Conservation (phyloP, 1,284 basidiomycete genomes). For the Pseudozyma thailandica region DNA sequence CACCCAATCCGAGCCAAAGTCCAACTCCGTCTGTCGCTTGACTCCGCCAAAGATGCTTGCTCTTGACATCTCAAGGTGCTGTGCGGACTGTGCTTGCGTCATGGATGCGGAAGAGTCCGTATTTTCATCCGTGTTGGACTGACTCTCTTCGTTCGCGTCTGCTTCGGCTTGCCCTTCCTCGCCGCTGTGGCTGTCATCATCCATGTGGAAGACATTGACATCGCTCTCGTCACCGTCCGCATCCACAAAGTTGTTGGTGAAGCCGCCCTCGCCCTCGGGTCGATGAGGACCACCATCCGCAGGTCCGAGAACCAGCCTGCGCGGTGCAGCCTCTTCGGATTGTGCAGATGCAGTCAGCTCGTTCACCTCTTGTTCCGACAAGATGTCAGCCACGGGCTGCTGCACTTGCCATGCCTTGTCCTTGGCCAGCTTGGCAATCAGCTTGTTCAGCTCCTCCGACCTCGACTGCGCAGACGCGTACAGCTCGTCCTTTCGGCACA, state of each 20-base stretch:
- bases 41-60: slow-evolving; percentile 32
- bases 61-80: slow-evolving; percentile 41
- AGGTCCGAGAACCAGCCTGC: slow-evolving; percentile 60
- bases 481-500: slow-evolving; percentile 68
- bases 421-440: slow-evolving; percentile 51
- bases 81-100: slow-evolving; percentile 27
- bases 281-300: slow-evolving; percentile 54
- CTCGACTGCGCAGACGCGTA: slow-evolving; percentile 60
- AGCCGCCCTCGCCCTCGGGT: slow-evolving; percentile 34
- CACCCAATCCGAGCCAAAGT: slow-evolving; percentile 32
- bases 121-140: slow-evolving; percentile 2
- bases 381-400: slow-evolving; percentile 38
- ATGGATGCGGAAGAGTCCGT: slow-evolving; percentile 3
- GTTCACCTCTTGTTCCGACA: slow-evolving; percentile 33
- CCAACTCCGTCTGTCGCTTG: slow-evolving; percentile 22
- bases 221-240: slow-evolving; percentile 30
- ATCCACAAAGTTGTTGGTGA: slow-evolving; percentile 31
- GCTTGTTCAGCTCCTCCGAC: slow-evolving; percentile 40
- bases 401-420: slow-evolving; percentile 60
- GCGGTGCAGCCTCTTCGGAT: slow-evolving; percentile 9
- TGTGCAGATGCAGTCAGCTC: slow-evolving; percentile 2
- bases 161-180: slow-evolving; percentile 17
- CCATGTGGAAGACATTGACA: slow-evolving; percentile 39
- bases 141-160: slow-evolving; percentile 6
- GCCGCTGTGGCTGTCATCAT: slow-evolving; percentile 24